Evolutionary conservation across 192 early-diverging fungal genomes (phyloP).

Genomic region (Coemansia guatemalensis): DNA sequence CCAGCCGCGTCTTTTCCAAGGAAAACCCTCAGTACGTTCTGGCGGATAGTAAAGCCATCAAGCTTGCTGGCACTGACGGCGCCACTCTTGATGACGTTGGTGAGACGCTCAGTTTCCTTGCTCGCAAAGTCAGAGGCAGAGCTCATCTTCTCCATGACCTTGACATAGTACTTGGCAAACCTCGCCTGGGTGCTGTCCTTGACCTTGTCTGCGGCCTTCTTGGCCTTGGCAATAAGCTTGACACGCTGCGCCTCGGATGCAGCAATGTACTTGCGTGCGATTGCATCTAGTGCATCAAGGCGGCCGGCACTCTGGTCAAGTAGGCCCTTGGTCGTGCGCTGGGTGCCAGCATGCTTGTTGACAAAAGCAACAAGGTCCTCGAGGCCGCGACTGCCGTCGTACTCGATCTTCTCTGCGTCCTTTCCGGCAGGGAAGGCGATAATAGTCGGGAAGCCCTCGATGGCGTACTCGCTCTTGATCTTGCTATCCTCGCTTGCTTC

Average conservation of each 20-base stretch:
- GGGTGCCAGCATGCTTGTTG: conserved; percentile 80
- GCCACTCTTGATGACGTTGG: conserved; percentile 71
- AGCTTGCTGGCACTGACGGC: conserved; percentile 67
- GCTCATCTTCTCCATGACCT: conserved; percentile 86
- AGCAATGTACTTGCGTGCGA: conserved; percentile 62
- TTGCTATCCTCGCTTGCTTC: conserved; percentile 73
- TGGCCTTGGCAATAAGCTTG: conserved; percentile 52
- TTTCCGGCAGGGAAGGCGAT: conserved; percentile 77
- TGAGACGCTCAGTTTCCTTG: conserved; percentile 80
- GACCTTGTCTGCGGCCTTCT: conserved; percentile 47
- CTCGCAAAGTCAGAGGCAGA: conserved; percentile 67
- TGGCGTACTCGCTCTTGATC: conserved; percentile 62
- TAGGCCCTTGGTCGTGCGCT: conserved; percentile 72
- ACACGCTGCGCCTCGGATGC: conserved; percentile 52
- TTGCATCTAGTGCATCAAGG: conserved; percentile 37
- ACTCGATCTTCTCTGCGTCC: conserved; percentile 63
- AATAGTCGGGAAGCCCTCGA: conserved; percentile 88
- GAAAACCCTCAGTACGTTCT: conserved; percentile 76
- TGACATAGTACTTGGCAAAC: conserved; percentile 84
- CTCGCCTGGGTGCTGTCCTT: conserved; percentile 45
- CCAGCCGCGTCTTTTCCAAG: conserved; percentile 40
- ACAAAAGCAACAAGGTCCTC: conserved; percentile 76
- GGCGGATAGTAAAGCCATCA: conserved; percentile 84
- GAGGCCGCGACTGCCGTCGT: conserved; percentile 71
- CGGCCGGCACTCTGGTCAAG: conserved; percentile 59